phyloP scores from a whole-genome alignment of 148 eudicot genomes.

The Rhododendron vialii region DNA sequence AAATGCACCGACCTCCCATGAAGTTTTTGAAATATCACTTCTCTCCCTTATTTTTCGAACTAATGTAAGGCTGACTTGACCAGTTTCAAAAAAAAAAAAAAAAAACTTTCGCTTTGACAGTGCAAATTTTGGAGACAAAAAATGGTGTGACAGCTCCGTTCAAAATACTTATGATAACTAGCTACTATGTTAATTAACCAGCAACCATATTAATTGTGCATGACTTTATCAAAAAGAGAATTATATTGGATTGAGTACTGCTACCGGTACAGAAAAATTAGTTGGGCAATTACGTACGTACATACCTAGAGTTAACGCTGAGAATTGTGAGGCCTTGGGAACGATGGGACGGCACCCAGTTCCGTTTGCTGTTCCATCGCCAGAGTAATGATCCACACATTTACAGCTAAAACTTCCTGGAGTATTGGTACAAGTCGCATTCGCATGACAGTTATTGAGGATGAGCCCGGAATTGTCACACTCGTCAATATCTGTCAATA shows the following conservation, averaged over 20 bases:
- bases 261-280: no score
- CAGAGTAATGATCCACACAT: slow-evolving; percentile 10
- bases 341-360: slow-evolving; percentile 3
- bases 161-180: no score
- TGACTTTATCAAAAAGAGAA: not conserved
- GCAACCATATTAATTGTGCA: no score
- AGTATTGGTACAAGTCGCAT: slow-evolving; percentile 4
- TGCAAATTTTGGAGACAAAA: no score
- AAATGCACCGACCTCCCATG: no score
- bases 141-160: no score
- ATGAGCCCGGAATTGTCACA: not conserved
- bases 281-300: not conserved
- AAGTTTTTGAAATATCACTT: no score
- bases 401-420: slow-evolving; percentile 16
- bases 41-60: no score
- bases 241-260: not conserved
- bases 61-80: no score
- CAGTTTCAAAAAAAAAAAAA: no score
- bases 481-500: no score
- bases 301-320: slow-evolving; percentile 20
- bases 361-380: slow-evolving; percentile 16
- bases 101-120: no score
- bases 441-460: not conserved
- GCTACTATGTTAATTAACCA: not conserved
- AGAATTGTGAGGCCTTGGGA: slow-evolving; percentile 2